Conservation (phyloP, 768 basidiomycete species). For the Boletus eberwhitei region DNA sequence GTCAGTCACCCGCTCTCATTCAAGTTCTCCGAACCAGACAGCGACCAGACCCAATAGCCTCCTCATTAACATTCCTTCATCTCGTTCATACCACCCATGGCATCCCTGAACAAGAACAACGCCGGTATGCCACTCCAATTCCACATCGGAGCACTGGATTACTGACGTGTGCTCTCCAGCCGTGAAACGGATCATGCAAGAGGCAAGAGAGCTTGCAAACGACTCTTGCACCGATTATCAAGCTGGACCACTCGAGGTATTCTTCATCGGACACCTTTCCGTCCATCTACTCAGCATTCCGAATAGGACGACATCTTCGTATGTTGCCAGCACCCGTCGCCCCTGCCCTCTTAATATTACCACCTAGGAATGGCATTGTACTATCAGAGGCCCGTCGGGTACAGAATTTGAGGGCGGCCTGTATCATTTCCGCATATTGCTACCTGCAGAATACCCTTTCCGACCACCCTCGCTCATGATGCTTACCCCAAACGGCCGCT, state of each 20-base stretch:
- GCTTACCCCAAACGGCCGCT: slow-evolving; percentile 95
- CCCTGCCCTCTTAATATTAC: slow-evolving; percentile 20
- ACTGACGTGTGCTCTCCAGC: slow-evolving; percentile 41
- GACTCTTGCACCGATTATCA: slow-evolving; percentile 86
- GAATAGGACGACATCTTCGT: slow-evolving; percentile 85
- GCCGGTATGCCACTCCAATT: slow-evolving; percentile 52
- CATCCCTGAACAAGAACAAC: slow-evolving; percentile 83
- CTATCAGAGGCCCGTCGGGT: slow-evolving; percentile 81
- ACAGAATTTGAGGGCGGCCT: slow-evolving; percentile 93
- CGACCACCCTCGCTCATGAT: slow-evolving; percentile 94
- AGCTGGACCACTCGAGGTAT: slow-evolving; percentile 78
- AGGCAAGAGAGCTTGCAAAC: slow-evolving; percentile 82
- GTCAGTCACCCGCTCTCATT: not conserved
- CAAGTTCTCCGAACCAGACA: not conserved
- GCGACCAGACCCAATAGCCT: not conserved
- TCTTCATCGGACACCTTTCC: not conserved
- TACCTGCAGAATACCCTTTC: slow-evolving; percentile 95
- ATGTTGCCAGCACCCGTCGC: slow-evolving; percentile 26
- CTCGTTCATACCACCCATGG: slow-evolving; percentile 28
- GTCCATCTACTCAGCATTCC: slow-evolving; percentile 9
- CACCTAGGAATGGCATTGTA: slow-evolving; percentile 90
- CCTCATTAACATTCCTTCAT: not conserved
- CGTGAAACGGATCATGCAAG: slow-evolving; percentile 96
- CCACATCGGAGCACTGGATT: not conserved
- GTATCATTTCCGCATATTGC: slow-evolving; percentile 90